A percentile compares a stretch with the other conserved stretches of the same genome.
phyloP scores from a whole-genome alignment of 2,329 filamentous ascomycete species.

The Fusarium pseudocircinatum region DNA sequence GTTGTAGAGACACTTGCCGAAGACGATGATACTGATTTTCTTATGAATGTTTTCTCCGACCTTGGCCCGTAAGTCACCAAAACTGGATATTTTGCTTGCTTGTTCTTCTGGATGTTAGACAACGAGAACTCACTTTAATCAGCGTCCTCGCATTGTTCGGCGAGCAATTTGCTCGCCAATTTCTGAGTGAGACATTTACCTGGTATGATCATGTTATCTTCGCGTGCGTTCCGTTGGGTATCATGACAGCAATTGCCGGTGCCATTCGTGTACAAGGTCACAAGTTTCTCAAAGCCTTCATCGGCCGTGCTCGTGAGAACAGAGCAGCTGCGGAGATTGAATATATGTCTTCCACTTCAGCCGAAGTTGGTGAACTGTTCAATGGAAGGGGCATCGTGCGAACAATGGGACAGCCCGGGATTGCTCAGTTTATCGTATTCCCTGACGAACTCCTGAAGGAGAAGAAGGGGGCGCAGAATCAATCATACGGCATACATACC shows the following conservation, averaged over 20 bases:
- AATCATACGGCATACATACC: background rate
- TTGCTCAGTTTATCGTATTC: background rate
- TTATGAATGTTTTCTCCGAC: background rate
- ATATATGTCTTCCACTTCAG: background rate
- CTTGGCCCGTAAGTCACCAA: background rate
- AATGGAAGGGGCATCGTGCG: background rate
- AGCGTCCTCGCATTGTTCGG: background rate
- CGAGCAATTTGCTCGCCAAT: background rate
- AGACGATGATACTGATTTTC: background rate
- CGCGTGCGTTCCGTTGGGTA: background rate
- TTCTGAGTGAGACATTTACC: background rate
- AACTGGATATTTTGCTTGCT: rapidly evolving
- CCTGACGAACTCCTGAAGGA: background rate
- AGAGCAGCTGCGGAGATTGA: background rate
- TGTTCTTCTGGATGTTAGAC: rapidly evolving
- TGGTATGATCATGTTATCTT: background rate
- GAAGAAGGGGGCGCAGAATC: background rate
- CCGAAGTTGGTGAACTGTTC: background rate
- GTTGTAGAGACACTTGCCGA: background rate
- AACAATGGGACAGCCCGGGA: background rate
- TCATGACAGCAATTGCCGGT: background rate
- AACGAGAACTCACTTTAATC: rapidly evolving
- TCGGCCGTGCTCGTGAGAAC: background rate
- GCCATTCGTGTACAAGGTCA: background rate
- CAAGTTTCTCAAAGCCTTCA: rapidly evolving